Base-by-base conservation (phyloP, 306 rosid genomes). In the Malus sieversii region DNA sequence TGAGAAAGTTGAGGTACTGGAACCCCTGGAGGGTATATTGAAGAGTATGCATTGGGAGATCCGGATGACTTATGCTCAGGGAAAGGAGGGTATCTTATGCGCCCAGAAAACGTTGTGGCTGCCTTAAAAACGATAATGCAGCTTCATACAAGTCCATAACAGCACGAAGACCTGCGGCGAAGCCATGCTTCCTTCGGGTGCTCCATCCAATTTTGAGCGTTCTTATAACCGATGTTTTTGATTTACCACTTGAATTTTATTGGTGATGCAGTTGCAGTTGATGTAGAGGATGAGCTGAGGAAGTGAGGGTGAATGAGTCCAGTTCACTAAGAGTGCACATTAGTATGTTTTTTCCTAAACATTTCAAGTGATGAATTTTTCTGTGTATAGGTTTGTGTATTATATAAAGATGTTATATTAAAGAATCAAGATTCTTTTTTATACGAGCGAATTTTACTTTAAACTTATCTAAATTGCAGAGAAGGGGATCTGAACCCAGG, bases 91-190 rank as follows among this genome's bases (percentile, higher is more conserved):
- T 23, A 82, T 95, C 80, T 4, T 95, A 46, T 92, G 99, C 76
- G 99, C 97, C 2, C 93, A 86, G 81, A 95, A 95, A 82, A 86
- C 88, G 59, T 20, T 38, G 66, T 90, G 99, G 99, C 88, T 93
- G 80, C 97, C 99, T 80, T 92, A 57, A 85, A 85, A 48, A 77
- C 63, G 6, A 4, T 25, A 16, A 25, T 40, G 68, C 68, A 15
- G 68, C 66, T 10, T 27, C 35, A 62, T 13, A 19, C 38, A 9
- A 14, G 19, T 40, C 55, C 27, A 12, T 68, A 11, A 35, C 46
- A 57, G 12, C 23, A 42, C 40, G 75, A 72, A 72, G 40, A 30
- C 75, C 51, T 8, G 66, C 6, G n/a, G 65, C 65, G 16, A 48
- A 48, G 74, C 44, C 66, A 72, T 13, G 12, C n/a, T 45, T 68